Conservation (phyloP, 73 alveolate genomes). For the Paramecium sexaurelia region DNA sequence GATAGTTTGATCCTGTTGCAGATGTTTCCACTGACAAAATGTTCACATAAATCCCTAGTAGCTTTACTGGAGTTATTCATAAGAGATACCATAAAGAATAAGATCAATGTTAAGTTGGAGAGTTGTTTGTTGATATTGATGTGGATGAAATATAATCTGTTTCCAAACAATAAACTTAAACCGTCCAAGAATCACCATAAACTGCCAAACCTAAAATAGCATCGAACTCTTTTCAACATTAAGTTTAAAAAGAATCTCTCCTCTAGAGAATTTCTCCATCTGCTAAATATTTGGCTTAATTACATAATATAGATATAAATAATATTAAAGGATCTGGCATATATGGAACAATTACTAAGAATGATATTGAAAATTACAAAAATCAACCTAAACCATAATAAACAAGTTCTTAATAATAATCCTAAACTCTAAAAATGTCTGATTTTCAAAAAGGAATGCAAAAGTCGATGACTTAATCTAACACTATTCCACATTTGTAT, state of each 20-base stretch:
- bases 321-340: neutral
- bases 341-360: neutral
- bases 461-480: slow-evolving; percentile 81
- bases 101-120: slow-evolving; percentile 66
- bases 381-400: neutral
- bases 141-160: slow-evolving; percentile 3
- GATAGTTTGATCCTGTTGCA: slow-evolving; percentile 64
- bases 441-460: slow-evolving; percentile 83
- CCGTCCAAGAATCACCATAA: neutral
- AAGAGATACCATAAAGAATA: slow-evolving; percentile 65
- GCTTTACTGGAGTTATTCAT: slow-evolving; percentile 58
- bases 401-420: neutral
- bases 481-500: slow-evolving; percentile 81
- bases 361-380: neutral
- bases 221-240: neutral
- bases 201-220: neutral
- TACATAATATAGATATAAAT: neutral
- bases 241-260: neutral
- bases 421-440: slow-evolving; percentile 63
- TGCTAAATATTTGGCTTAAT: slow-evolving; percentile 42
- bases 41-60: slow-evolving; percentile 66
- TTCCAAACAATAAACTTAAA: neutral
- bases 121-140: slow-evolving; percentile 60
- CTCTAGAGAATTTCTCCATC: slow-evolving; percentile 13
- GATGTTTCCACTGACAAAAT: slow-evolving; percentile 69